Evolutionary conservation across 768 basidiomycete genomes (phyloP), one percentile per base, ranked within the genome.

Genomic region (Sistotremastrum niveocremeum): DNA sequence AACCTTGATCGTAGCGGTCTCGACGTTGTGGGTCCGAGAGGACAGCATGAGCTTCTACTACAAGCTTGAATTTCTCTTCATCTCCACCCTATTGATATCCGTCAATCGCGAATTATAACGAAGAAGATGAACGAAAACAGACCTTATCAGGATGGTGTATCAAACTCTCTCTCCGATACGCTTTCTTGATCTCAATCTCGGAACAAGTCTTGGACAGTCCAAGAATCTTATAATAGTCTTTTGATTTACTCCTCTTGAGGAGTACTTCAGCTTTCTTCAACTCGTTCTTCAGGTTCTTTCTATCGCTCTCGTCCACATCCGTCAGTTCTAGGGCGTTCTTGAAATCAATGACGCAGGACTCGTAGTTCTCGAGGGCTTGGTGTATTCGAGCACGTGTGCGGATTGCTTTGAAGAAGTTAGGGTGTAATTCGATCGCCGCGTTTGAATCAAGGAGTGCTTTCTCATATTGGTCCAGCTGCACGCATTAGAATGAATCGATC

Each of bases 21-120:
- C 86, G 72, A 39, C 79, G 68, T 7, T 65, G 67, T 1, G 85
- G 72, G 53, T 91, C 89, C 0, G 84, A 87, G 2, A 91, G 76
- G 3, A 91, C 81, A 6, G 77, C 73, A 51, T 91, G 72, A 2
- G 87, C 85, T 61, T 90, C 89, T 1, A 70, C 77, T 32, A 88
- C 80, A 20, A 89, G 72, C 62, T 97, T 95, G 76, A 98, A 98
- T 54, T 87, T 84, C 58, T 95, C 94, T 55, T 94, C 91, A 58
- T 90, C 87, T 31, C 93, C 93, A 30, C 93, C 90, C 80, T 87
- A 49, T 49, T 50, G 34, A 57, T 6, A 7, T 32, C 7, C 1
- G 35, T 9, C 8, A 32, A 6, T 50, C 29, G 44, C 54, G 46
- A 54, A 41, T 4, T 34, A 51, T 3, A 8, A 31, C 30, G 35